phyloP scores from a whole-genome alignment of 306 rosid genomes.

The Carpinus viminea region DNA sequence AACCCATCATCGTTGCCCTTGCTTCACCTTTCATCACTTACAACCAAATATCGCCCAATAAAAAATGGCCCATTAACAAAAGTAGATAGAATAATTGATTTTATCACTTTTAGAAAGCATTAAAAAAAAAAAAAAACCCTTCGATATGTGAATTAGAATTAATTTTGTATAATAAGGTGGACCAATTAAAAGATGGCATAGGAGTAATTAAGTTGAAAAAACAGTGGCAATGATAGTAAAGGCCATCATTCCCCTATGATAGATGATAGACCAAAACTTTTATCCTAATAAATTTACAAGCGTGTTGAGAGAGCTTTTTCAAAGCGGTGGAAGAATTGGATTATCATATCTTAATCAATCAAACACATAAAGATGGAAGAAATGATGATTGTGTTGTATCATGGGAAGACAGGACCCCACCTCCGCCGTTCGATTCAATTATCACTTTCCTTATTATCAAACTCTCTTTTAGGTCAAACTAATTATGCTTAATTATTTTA shows the following conservation, averaged over 20 bases:
- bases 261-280: conserved; percentile 34
- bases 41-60: no score
- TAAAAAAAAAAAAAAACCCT: no score
- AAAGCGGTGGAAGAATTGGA: conserved; percentile 35
- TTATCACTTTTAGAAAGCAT: no score
- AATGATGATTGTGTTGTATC: conserved; percentile 55
- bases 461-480: conserved; percentile 65
- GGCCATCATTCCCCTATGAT: conserved; percentile 57
- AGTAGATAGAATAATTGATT: no score
- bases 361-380: conserved; percentile 34
- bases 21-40: no score
- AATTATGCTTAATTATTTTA: conserved; percentile 27
- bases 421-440: conserved; percentile 73
- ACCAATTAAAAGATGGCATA: conserved; percentile 22
- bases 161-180: conserved; percentile 12
- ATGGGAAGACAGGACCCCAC: conserved; percentile 59
- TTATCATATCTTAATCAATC: conserved; percentile 36
- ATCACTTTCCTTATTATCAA: conserved; percentile 41
- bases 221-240: conserved; percentile 27
- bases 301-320: conserved; percentile 37
- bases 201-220: conserved; percentile 18
- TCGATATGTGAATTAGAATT: neutral
- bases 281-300: conserved; percentile 29
- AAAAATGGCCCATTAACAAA: no score
- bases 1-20: no score